Conservation (phyloP, 2,329 filamentous ascomycete genomes). For the Diaporthe citrichinensis region DNA sequence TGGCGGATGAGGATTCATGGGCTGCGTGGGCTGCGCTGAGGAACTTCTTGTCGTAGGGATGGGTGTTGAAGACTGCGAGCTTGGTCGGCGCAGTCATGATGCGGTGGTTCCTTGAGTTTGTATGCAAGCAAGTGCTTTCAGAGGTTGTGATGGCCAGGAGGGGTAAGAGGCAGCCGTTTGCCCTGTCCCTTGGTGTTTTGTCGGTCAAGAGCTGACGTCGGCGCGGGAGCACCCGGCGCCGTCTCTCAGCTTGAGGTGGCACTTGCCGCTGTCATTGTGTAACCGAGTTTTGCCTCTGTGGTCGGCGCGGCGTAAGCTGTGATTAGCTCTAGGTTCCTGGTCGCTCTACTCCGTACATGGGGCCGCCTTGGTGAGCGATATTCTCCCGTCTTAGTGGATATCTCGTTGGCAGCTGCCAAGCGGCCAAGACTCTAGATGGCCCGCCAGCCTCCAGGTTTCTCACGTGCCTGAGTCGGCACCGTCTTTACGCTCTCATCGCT, state of each 20-base stretch:
- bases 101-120: neutral
- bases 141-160: neutral
- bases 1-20: slow-evolving; percentile 48
- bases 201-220: slow-evolving; percentile 1
- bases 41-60: slow-evolving; percentile 73
- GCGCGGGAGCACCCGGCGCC: slow-evolving; percentile 11
- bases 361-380: slow-evolving; percentile 8
- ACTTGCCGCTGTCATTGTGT: neutral
- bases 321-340: neutral
- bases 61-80: slow-evolving; percentile 75
- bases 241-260: neutral
- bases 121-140: neutral
- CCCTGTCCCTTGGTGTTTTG: slow-evolving; percentile 5
- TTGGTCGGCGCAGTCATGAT: slow-evolving; percentile 58
- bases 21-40: slow-evolving; percentile 59
- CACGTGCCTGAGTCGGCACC: neutral
- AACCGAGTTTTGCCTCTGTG: neutral
- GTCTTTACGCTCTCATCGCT: neutral
- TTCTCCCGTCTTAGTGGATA: slow-evolving; percentile 7
- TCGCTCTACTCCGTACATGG: neutral
- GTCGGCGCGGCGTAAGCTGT: slow-evolving; percentile 7
- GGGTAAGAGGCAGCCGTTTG: neutral
- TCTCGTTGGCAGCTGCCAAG: slow-evolving; percentile 1
- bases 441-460: slow-evolving; percentile 8
- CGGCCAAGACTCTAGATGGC: slow-evolving; percentile 6